Percentiles rank a stretch among this genome's conserved stretches.
Conservation (phyloP, 768 basidiomycete species). For the Tulasnella sp. region DNA sequence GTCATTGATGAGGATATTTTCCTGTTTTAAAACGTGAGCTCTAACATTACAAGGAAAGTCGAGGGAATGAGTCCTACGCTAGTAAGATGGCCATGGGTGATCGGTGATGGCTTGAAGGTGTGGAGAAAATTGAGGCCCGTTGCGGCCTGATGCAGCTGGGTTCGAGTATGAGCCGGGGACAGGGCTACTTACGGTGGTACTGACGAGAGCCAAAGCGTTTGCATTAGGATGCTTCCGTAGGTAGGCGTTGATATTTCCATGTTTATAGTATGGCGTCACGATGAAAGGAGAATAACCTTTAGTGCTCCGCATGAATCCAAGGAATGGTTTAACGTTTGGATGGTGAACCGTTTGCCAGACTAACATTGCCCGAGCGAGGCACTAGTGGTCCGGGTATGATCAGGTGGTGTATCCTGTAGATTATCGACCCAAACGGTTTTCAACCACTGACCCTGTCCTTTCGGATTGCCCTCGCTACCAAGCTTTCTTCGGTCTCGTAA, state of each 20-base stretch:
- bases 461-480: neutral
- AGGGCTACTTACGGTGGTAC: too few species aligned
- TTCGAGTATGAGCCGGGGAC: neutral
- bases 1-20: slow-evolving; percentile 19
- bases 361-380: slow-evolving; percentile 12
- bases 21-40: neutral
- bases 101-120: neutral
- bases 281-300: neutral
- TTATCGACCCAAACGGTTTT: neutral
- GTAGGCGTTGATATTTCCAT: slow-evolving; percentile 1
- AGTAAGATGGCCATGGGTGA: slow-evolving; percentile 1
- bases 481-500: neutral
- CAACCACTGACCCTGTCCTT: neutral
- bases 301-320: slow-evolving; percentile 11
- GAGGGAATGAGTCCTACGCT: neutral
- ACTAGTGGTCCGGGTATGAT: neutral
- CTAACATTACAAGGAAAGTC: neutral
- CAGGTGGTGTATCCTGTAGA: neutral
- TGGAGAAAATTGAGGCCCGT: slow-evolving; percentile 1
- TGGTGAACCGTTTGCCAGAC: neutral
- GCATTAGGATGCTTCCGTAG: neutral
- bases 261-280: neutral
- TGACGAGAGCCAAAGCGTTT: neutral
- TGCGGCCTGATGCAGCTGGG: slow-evolving; percentile 8
- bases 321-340: neutral